Base-by-base conservation (phyloP, 1,139 yeast genomes). In the Pichia sp. region DNA sequence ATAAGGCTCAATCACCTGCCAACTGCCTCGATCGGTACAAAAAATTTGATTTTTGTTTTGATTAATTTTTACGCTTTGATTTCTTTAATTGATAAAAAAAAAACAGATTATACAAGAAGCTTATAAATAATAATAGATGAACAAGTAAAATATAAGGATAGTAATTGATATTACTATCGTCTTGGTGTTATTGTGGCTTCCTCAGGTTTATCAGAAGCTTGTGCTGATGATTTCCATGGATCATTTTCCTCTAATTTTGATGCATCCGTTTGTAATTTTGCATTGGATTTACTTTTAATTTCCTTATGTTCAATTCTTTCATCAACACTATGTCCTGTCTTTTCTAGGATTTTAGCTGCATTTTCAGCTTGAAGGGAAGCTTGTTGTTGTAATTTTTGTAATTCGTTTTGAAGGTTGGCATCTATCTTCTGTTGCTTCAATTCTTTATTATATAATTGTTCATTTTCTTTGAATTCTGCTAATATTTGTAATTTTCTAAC, bases 391-490 rank as follows among this genome's bases (percentile, higher is more conserved):
- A 54, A 26, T 39, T 57, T 59, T 2, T 55, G 39, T 29, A 62
- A 42, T 45, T 62, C 65, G 8, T 53, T 50, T 26, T 53, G 46
- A 44, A 60, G 46, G 42, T 57, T 59, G 11, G 52, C 45, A 2
- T 49, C 44, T 10, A 57, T 43, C 7, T 49, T 51, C 10, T 54
- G 43, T 7, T 58, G 54, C 3, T 48, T 43, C 7, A 52, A 45
- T 5, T 45, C 42, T 28, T 53, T 50, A 39, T 57, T 50, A 32
- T 54, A 45, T 10, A 50, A 45, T 69, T 69, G 76, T 27, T 65
- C 64, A 86, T 88, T 81, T 47, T 77, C 75, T 45, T 72, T 75
- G 55, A 83, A 86, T 49, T 69, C 66, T 1, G 86, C 85, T 57
- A 83, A 67, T 1, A 74, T 61, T 61, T 79, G 77, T 56, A 86